phyloP scores from a whole-genome alignment of 257 asterid species.

The Solanum acaule region DNA sequence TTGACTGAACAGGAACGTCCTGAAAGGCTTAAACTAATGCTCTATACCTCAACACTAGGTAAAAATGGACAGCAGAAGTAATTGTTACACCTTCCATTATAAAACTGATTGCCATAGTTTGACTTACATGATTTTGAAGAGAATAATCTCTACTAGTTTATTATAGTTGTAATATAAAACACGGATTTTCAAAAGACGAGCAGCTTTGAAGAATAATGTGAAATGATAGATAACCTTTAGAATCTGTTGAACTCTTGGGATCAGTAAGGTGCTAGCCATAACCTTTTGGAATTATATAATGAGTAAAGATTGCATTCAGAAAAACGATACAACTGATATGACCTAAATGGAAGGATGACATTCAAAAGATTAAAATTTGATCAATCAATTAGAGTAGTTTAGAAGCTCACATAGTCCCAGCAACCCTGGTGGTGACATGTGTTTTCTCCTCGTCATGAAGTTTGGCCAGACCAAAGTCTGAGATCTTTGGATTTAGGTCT shows the following conservation, averaged over 20 bases:
- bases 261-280: neutral
- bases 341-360: neutral
- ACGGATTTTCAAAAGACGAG: neutral
- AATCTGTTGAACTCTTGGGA: neutral
- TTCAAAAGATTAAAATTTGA: neutral
- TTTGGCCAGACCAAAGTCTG: constrained; percentile 72
- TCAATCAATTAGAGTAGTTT: neutral
- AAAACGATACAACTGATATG: neutral
- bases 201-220: neutral
- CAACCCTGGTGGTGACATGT: constrained; percentile 57
- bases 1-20: neutral
- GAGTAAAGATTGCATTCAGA: neutral
- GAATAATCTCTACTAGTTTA: neutral
- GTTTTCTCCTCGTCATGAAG: constrained; percentile 56
- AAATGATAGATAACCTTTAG: neutral
- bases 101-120: neutral
- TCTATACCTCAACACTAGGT: neutral
- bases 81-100: neutral
- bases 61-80: neutral
- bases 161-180: neutral
- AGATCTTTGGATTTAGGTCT: constrained; percentile 56
- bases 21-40: neutral
- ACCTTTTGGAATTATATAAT: neutral
- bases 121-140: neutral
- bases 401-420: constrained; percentile 58